Percentiles rank a stretch among this genome's conserved stretches.
Conservation (phyloP, 2,329 filamentous ascomycete species). For the Epichloe scottii region DNA sequence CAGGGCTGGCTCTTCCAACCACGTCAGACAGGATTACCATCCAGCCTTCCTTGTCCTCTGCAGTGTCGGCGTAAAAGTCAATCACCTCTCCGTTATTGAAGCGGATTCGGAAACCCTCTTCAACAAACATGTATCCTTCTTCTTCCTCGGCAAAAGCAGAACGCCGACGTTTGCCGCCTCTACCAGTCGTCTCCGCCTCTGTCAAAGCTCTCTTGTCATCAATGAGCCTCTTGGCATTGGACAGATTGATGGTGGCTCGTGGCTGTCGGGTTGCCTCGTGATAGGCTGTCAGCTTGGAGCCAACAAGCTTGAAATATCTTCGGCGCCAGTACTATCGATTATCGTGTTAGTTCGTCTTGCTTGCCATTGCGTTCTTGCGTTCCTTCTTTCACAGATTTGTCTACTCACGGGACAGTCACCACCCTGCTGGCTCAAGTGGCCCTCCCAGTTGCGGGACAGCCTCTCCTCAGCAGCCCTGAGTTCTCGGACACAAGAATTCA, state of each 20-base stretch:
- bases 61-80: slow-evolving; percentile 91
- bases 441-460: slow-evolving; percentile 69
- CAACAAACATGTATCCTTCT: slow-evolving; percentile 98
- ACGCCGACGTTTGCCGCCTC: slow-evolving; percentile 68
- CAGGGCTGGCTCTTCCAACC: slow-evolving; percentile 39
- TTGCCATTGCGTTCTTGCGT: background rate
- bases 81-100: slow-evolving; percentile 98
- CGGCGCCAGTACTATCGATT: slow-evolving; percentile 77
- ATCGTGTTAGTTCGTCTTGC: slow-evolving; percentile 22
- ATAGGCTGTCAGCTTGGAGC: slow-evolving; percentile 85
- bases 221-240: slow-evolving; percentile 84
- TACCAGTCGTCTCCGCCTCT: slow-evolving; percentile 69
- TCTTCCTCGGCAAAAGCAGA: slow-evolving; percentile 97
- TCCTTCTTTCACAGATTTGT: background rate
- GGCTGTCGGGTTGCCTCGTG: slow-evolving; percentile 93
- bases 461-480: slow-evolving; percentile 81
- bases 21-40: slow-evolving; percentile 76
- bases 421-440: slow-evolving; percentile 87
- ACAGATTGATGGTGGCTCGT: slow-evolving; percentile 89
- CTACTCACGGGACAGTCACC: slow-evolving; percentile 86
- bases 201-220: slow-evolving; percentile 78
- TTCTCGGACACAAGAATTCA: slow-evolving; percentile 91
- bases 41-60: slow-evolving; percentile 83
- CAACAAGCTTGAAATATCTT: slow-evolving; percentile 89
- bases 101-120: slow-evolving; percentile 96